These are phyloP conservation scores for Hygrophorus pudorinus DNA, from an alignment of 768 basidiomycete species.

Conservation along the genomic window DNA sequence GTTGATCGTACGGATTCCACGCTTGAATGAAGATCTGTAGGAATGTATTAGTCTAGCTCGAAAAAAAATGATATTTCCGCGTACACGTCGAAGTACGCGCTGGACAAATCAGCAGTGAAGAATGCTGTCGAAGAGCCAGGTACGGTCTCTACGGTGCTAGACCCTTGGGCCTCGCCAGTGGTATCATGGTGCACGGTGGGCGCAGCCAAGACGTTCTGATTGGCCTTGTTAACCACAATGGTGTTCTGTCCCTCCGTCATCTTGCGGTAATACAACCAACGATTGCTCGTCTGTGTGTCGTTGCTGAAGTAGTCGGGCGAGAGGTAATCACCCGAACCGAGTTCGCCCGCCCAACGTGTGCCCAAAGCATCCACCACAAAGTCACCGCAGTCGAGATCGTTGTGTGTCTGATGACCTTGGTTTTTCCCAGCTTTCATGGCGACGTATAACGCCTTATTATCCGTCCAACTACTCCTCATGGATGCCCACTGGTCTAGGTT, in stretches of 20 bases:
- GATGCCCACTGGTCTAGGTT: conserved; percentile 75
- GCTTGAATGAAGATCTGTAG: conserved; percentile 57
- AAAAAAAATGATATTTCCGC: conserved; percentile 17
- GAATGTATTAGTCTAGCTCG: conserved; percentile 10
- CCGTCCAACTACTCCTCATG: conserved; percentile 91
- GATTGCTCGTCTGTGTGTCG: conserved; percentile 54
- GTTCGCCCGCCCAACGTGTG: conserved; percentile 89
- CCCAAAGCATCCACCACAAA: conserved; percentile 94
- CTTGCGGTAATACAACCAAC: conserved; percentile 96
- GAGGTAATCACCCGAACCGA: conserved; percentile 79
- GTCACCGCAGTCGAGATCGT: conserved; percentile 89
- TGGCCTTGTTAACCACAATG: conserved; percentile 59
- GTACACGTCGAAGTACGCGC: conserved; percentile 68
- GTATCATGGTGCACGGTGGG: conserved; percentile 47
- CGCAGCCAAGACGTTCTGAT: conserved; percentile 70
- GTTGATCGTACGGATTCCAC: conserved; percentile 81
- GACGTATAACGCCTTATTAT: conserved; percentile 70
- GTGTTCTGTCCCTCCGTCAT: conserved; percentile 98
- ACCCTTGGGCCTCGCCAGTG: conserved; percentile 61
- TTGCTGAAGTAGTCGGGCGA: conserved; percentile 67
- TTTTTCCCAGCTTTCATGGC: conserved; percentile 82
- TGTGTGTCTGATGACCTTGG: conserved; percentile 86
- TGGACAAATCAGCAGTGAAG: conserved; percentile 69
- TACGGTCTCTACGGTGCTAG: conserved; percentile 67
- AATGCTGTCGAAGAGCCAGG: conserved; percentile 66